A percentile compares a stretch with the other conserved stretches of the same genome.
These are phyloP conservation scores for Cytidiella melzeri DNA, from an alignment of 768 basidiomycete genomes.

Conservation along the genomic window DNA sequence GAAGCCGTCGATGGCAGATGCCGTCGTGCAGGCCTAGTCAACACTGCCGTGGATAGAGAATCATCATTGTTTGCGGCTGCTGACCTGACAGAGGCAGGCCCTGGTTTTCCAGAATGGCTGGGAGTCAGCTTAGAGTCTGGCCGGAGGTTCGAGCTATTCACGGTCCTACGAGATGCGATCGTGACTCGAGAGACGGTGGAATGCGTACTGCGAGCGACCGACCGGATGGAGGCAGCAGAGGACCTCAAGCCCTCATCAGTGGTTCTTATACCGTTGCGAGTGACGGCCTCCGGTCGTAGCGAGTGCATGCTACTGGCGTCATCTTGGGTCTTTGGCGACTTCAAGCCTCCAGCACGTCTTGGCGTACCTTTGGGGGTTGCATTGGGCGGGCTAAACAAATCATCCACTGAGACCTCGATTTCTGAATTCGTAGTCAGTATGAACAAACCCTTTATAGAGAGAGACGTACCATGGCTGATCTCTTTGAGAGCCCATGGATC, in stretches of 20 bases:
- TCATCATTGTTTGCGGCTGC: not conserved
- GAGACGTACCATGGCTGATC: slow-evolving; percentile 66
- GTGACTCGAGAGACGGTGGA: slow-evolving; percentile 28
- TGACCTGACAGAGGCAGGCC: not conserved
- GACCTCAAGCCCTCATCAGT: slow-evolving; percentile 21
- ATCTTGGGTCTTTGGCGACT: slow-evolving; percentile 25
- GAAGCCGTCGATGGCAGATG: slow-evolving; percentile 1
- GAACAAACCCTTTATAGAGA: not conserved
- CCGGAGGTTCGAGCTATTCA: slow-evolving; percentile 20
- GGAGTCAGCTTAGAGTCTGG: slow-evolving; percentile 76
- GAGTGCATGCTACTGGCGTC: slow-evolving; percentile 42
- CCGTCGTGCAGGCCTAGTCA: not conserved
- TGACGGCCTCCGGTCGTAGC: slow-evolving; percentile 38
- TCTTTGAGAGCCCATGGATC: slow-evolving; percentile 88
- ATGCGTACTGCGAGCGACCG: slow-evolving; percentile 37
- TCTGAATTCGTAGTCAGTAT: slow-evolving; percentile 35
- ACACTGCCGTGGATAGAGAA: not conserved
- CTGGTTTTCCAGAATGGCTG: slow-evolving; percentile 19
- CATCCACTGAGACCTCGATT: slow-evolving; percentile 74
- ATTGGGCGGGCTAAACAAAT: slow-evolving; percentile 49
- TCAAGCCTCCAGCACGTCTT: slow-evolving; percentile 16
- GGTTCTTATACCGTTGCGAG: slow-evolving; percentile 23
- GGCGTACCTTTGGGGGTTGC: slow-evolving; percentile 17
- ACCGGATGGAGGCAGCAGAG: slow-evolving; percentile 38
- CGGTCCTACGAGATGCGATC: slow-evolving; percentile 20